These are phyloP conservation scores for Blakeslea trispora DNA, from an alignment of 371 early-diverging fungal genomes.

Conservation along the genomic window DNA sequence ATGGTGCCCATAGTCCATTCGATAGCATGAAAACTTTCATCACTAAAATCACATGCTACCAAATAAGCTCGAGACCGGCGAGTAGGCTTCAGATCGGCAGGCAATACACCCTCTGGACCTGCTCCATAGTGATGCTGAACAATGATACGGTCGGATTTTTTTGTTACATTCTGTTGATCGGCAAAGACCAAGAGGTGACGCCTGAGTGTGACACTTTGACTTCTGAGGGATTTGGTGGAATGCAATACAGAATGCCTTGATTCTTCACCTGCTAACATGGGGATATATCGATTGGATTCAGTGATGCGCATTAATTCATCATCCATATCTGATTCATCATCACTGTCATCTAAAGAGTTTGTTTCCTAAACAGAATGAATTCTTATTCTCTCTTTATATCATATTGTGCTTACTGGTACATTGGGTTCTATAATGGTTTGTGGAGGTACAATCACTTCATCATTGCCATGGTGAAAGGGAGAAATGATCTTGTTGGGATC, in stretches of 20 bases:
- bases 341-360: not conserved
- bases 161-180: constrained; percentile 15
- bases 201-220: constrained; percentile 15
- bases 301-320: constrained; percentile 35
- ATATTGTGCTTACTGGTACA: constrained; percentile 7
- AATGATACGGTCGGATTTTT: constrained; percentile 23
- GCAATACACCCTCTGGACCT: constrained; percentile 21
- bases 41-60: constrained; percentile 49
- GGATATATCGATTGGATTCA: constrained; percentile 38
- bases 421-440: not conserved
- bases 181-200: constrained; percentile 32
- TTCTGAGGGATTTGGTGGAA: constrained; percentile 12
- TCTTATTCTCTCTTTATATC: too few species aligned
- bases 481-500: constrained; percentile 18
- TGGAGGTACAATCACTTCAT: not conserved
- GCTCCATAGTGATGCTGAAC: constrained; percentile 29
- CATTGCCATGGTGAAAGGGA: not conserved
- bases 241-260: too few species aligned
- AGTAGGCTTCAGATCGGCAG: constrained; percentile 4
- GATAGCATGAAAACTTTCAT: constrained; percentile 43
- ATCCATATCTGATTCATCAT: constrained; percentile 16
- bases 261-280: constrained; percentile 10
- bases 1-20: constrained; percentile 65
- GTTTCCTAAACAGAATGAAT: too few species aligned
- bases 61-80: constrained; percentile 30